Conservation (phyloP, 176 grass and related monocot genomes). For the Zoysia pacifica region DNA sequence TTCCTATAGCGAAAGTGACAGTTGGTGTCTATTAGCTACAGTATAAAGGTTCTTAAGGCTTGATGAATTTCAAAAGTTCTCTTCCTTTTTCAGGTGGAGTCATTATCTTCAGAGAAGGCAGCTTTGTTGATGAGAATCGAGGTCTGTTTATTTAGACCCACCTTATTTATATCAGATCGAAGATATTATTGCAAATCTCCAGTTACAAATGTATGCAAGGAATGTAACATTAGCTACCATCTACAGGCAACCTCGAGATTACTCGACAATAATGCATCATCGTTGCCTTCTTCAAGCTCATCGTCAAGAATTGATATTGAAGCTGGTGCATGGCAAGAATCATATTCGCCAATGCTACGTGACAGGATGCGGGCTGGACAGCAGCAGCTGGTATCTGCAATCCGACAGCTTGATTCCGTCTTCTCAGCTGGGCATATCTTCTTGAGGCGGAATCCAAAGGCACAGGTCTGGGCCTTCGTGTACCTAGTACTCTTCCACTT, state of each 20-base stretch:
- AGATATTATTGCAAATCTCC: not conserved
- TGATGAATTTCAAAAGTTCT: not conserved
- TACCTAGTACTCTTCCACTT: slow-evolving; percentile 78
- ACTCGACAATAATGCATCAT: slow-evolving; percentile 47
- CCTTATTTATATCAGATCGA: not conserved
- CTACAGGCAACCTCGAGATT: slow-evolving; percentile 69
- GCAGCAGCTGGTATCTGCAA: slow-evolving; percentile 58
- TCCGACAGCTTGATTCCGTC: slow-evolving; percentile 80
- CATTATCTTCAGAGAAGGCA: slow-evolving; percentile 87
- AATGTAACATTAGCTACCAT: slow-evolving; percentile 4
- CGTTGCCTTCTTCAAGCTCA: slow-evolving; percentile 34
- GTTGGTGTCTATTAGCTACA: slow-evolving; percentile 3
- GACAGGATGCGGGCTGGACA: slow-evolving; percentile 58
- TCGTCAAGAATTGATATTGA: slow-evolving; percentile 67
- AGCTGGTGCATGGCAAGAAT: slow-evolving; percentile 40
- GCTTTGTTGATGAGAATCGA: slow-evolving; percentile 75
- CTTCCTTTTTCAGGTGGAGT: slow-evolving; percentile 60
- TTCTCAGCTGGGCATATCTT: slow-evolving; percentile 79
- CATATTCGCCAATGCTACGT: slow-evolving; percentile 43
- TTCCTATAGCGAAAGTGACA: not conserved
- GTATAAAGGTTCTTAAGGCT: not conserved
- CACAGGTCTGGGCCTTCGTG: slow-evolving; percentile 53
- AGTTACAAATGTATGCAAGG: not conserved
- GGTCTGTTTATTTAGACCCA: slow-evolving; percentile 32
- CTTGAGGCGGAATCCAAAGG: slow-evolving; percentile 65